Percentiles rank a stretch among this genome's conserved stretches.
Conservation (phyloP, 352 stramenopile species). For the Globisporangium spiculum region DNA sequence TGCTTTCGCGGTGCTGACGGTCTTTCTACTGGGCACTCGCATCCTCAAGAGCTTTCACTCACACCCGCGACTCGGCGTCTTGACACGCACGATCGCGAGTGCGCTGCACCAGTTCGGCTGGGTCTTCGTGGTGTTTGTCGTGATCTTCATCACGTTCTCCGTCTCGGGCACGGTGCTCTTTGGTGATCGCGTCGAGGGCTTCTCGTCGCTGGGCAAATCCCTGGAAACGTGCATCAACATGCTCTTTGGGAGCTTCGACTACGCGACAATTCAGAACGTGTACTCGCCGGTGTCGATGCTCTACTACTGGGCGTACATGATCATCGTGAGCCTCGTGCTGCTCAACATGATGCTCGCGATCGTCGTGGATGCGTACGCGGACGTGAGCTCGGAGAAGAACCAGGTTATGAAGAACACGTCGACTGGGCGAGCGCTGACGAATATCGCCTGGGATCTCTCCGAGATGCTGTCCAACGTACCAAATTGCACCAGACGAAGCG, state of each 20-base stretch:
- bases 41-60: slow-evolving; percentile 54
- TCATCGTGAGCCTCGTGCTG: slow-evolving; percentile 59
- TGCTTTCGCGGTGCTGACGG: slow-evolving; percentile 27
- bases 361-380: slow-evolving; percentile 51
- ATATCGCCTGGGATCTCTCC: slow-evolving; percentile 19
- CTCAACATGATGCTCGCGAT: slow-evolving; percentile 79
- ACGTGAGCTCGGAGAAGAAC: slow-evolving; percentile 39
- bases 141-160: slow-evolving; percentile 56
- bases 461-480: background rate
- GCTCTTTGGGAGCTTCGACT: slow-evolving; percentile 67
- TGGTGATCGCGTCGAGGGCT: slow-evolving; percentile 45
- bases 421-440: slow-evolving; percentile 25
- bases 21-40: slow-evolving; percentile 33
- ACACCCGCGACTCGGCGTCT: slow-evolving; percentile 50
- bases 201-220: slow-evolving; percentile 37
- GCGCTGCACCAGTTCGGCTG: slow-evolving; percentile 46
- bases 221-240: slow-evolving; percentile 66
- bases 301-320: slow-evolving; percentile 69
- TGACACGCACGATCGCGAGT: slow-evolving; percentile 51
- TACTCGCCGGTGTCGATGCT: slow-evolving; percentile 43
- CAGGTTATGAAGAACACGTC: slow-evolving; percentile 24
- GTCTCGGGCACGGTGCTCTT: slow-evolving; percentile 51
- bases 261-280: slow-evolving; percentile 38
- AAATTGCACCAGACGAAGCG: background rate
- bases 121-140: slow-evolving; percentile 58